Evolutionary conservation across 2,329 filamentous ascomycete species (phyloP), one percentile per base, ranked within the genome.

Genomic region (Colletotrichum plurivorum): DNA sequence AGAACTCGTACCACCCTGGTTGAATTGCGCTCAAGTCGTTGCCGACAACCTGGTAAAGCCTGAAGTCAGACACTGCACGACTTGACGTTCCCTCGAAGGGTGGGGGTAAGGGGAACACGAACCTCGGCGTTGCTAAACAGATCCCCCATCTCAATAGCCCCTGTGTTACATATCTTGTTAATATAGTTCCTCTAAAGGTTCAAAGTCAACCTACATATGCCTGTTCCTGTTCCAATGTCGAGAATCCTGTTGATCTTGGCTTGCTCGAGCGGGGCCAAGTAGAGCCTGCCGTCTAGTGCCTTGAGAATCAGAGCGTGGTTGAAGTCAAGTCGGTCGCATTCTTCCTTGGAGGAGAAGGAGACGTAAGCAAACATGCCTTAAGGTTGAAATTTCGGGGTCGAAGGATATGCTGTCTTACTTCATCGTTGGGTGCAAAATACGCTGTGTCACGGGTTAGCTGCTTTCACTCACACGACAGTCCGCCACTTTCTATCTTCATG

Each of bases 201-300:
- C 31, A 36, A 2, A n/a, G n/a, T 20, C 7, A 18, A 45, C 63
- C 27, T 67, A 75, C 89, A 91, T 68, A 89, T 88, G 4, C 89
- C 89, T 0, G 88, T 89, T 16, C 90, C 90, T 7, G 87, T 89
- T 54, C 88, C 87, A 12, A 90, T 79, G 72, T 90, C 88, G 15
- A 90, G 80, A 18, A 90, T 84, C n/a, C 80, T 80, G 16, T 70
- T 54, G 2, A 57, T 22, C 25, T 64, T 70, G 1, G 39, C 36
- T 31, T 43, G 22, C 8, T 68, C 54, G 10, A 70, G 2, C 27
- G 68, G 68, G 5, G 68, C 68, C 8, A 63, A 15, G 27, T 63
- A 68, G n/a, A 68, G 64, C 20, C 59, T 45, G 1, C 31, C 51
- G 3, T 49, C 45, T 4, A 62, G 25, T 4, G 46, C 36, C 15